Percentiles rank a stretch among this genome's conserved stretches.
Conservation (phyloP, 257 asterid species). For the Forsythia viridissima region DNA sequence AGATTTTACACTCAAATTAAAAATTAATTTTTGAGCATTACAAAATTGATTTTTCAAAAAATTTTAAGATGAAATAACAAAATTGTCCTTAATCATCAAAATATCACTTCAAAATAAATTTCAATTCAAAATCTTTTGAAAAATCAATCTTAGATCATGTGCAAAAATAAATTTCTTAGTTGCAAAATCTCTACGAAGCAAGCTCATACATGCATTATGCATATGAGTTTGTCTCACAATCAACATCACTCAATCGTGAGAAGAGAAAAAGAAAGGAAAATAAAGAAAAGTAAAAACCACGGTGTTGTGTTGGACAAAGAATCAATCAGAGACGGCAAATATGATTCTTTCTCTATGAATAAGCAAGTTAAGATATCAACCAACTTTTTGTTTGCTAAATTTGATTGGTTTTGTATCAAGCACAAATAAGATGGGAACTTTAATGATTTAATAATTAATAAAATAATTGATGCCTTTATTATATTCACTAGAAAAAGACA, state of each 20-base stretch:
- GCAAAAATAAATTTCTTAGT: too few species aligned
- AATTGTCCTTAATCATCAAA: too few species aligned
- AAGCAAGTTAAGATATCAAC: slow-evolving; percentile 27
- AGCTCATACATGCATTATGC: background rate
- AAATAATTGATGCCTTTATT: slow-evolving; percentile 22
- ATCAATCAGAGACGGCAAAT: slow-evolving; percentile 40
- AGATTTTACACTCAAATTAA: too few species aligned
- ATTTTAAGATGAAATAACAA: too few species aligned
- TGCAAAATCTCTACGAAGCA: too few species aligned
- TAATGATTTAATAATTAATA: slow-evolving; percentile 14
- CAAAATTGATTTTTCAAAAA: too few species aligned
- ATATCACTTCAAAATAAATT: too few species aligned
- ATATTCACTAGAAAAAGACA: background rate
- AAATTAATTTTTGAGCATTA: too few species aligned
- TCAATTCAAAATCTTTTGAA: too few species aligned
- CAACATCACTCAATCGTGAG: too few species aligned
- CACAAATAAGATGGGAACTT: slow-evolving; percentile 28
- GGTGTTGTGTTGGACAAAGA: slow-evolving; percentile 17
- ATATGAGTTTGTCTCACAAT: too few species aligned
- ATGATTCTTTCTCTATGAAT: slow-evolving; percentile 32
- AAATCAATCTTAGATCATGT: too few species aligned
- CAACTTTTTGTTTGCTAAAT: slow-evolving; percentile 24
- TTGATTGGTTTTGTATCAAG: slow-evolving; percentile 30
- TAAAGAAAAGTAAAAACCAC: slow-evolving; percentile 1
- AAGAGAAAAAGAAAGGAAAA: background rate